A percentile compares a stretch with the other conserved stretches of the same genome.
phyloP scores from a whole-genome alignment of 106 monocot genomes.

The Dendrobium huoshanense region DNA sequence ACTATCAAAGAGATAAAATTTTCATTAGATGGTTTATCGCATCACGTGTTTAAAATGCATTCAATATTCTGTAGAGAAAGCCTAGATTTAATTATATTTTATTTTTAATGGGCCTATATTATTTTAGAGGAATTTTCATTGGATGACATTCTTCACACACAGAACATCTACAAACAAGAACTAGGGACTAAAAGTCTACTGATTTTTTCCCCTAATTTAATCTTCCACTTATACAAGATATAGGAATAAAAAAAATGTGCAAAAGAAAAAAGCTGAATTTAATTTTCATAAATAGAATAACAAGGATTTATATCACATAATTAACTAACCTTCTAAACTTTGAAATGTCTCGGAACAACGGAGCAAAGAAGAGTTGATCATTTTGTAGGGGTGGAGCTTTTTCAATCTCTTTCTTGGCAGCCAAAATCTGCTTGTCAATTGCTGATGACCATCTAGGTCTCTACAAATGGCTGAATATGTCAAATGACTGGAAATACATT shows the following conservation, averaged over 20 bases:
- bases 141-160: background rate
- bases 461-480: conserved; percentile 18
- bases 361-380: conserved; percentile 32
- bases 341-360: conserved; percentile 44
- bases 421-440: conserved; percentile 35
- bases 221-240: background rate
- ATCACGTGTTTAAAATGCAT: background rate
- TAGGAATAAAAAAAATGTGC: background rate
- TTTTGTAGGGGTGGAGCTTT: conserved; percentile 27
- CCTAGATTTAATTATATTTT: background rate
- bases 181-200: too few relatives aligned
- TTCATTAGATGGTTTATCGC: background rate
- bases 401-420: conserved; percentile 32
- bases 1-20: background rate
- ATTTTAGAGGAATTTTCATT: background rate
- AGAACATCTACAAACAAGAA: background rate
- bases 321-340: conserved; percentile 36
- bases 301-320: background rate
- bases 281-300: background rate
- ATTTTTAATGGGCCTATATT: background rate
- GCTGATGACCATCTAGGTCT: conserved; percentile 44
- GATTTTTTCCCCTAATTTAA: background rate
- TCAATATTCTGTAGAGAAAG: background rate
- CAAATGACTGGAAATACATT: background rate
- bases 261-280: background rate